Percentiles rank a stretch among this genome's conserved stretches.
These are phyloP conservation scores for Jasminum sambac DNA, from an alignment of 257 asterid species.

Conservation along the genomic window DNA sequence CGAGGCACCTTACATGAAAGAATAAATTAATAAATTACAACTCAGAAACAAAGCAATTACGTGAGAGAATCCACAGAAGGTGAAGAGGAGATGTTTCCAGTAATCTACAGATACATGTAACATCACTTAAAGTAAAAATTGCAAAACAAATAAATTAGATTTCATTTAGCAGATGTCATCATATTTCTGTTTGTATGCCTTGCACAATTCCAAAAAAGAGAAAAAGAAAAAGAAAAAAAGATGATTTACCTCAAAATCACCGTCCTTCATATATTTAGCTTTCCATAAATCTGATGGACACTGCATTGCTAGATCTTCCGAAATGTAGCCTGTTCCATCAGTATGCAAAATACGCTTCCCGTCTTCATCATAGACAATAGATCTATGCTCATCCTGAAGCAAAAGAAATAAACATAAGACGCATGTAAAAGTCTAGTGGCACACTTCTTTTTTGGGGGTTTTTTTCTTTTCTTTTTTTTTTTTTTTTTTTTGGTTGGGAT, in stretches of 20 bases:
- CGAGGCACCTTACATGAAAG: background rate
- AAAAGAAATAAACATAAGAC: slow-evolving; percentile 1
- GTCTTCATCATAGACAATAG: slow-evolving; percentile 45
- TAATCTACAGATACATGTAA: no score
- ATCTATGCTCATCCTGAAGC: slow-evolving; percentile 53
- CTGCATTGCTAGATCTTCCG: slow-evolving; percentile 72
- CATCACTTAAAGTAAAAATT: background rate
- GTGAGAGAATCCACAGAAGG: background rate
- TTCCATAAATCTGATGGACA: slow-evolving; percentile 54
- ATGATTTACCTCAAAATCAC: slow-evolving; percentile 46
- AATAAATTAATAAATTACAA: background rate
- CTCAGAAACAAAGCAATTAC: background rate
- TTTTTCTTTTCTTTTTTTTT: no score
- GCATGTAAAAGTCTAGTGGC: background rate
- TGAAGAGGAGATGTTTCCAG: background rate
- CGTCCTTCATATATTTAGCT: slow-evolving; percentile 39
- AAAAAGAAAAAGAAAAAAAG: no score
- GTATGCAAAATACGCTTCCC: slow-evolving; percentile 65
- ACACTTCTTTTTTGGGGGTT: no score
- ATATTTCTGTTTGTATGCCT: slow-evolving; percentile 6
- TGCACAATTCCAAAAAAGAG: slow-evolving; percentile 9
- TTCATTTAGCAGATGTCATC: background rate
- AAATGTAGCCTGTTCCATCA: slow-evolving; percentile 88
- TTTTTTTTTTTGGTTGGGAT: no score
- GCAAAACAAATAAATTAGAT: background rate